Conservation (phyloP, 208 protist genomes). For the Crithidia fasciculata region DNA sequence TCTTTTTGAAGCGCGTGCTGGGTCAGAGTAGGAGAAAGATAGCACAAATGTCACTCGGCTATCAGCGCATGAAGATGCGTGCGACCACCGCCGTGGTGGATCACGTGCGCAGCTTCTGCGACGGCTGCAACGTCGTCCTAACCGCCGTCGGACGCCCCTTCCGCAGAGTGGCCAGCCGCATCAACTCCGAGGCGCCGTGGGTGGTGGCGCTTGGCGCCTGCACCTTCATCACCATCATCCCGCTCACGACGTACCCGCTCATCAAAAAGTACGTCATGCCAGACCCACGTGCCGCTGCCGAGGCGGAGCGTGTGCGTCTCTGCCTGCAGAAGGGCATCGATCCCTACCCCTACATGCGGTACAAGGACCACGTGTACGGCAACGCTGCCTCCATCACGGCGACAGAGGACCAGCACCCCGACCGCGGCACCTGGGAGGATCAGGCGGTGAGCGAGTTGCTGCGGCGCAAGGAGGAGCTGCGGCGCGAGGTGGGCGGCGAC, state of each 20-base stretch:
- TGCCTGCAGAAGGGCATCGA: slow-evolving; percentile 93
- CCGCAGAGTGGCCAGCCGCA: slow-evolving; percentile 37
- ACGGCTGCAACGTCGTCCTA: slow-evolving; percentile 67
- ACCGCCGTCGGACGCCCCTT: slow-evolving; percentile 48
- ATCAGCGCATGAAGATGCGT: slow-evolving; percentile 78
- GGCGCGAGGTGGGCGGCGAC: slow-evolving; percentile 67
- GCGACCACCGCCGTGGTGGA: slow-evolving; percentile 62
- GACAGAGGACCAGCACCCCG: slow-evolving; percentile 50
- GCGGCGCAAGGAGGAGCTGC: slow-evolving; percentile 75
- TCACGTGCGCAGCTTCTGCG: slow-evolving; percentile 64
- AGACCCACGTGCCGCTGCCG: slow-evolving; percentile 49
- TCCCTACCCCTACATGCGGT: slow-evolving; percentile 86
- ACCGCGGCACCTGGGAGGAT: slow-evolving; percentile 62
- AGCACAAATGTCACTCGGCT: slow-evolving; percentile 65
- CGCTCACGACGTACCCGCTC: slow-evolving; percentile 66
- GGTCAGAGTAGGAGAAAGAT: background rate
- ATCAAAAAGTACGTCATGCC: slow-evolving; percentile 66
- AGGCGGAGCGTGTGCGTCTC: slow-evolving; percentile 87
- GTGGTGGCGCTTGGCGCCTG: slow-evolving; percentile 57
- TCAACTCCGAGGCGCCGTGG: slow-evolving; percentile 81
- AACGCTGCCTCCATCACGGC: slow-evolving; percentile 50
- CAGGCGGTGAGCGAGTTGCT: slow-evolving; percentile 58
- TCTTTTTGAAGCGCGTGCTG: background rate
- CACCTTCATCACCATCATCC: slow-evolving; percentile 52
- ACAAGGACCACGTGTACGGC: slow-evolving; percentile 87